Conservation (phyloP, 2,329 filamentous ascomycete genomes). For the Fusarium mexicanum region DNA sequence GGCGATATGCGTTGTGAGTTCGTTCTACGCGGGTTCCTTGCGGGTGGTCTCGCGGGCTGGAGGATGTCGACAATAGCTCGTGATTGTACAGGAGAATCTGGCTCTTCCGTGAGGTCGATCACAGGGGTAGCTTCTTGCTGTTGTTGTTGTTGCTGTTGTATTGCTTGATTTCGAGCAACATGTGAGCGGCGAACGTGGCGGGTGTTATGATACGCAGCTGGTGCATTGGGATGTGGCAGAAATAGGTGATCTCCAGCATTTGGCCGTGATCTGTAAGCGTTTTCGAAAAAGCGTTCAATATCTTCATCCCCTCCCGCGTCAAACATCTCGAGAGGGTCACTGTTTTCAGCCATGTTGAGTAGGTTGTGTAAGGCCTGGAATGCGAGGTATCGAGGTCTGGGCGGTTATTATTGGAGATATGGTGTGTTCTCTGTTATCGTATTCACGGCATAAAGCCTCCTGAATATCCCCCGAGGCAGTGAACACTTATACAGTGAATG, state of each 20-base stretch:
- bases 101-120: slow-evolving; percentile 62
- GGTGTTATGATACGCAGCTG: slow-evolving; percentile 12
- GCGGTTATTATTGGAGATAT: background rate
- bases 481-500: slow-evolving; percentile 4
- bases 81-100: slow-evolving; percentile 56
- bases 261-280: background rate
- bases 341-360: slow-evolving; percentile 27
- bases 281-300: slow-evolving; percentile 23
- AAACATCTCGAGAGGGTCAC: slow-evolving; percentile 34
- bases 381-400: background rate
- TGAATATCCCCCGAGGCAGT: background rate
- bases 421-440: background rate
- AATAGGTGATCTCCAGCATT: slow-evolving; percentile 13
- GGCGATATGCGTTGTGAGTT: slow-evolving; percentile 53
- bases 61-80: slow-evolving; percentile 43
- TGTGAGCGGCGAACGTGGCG: slow-evolving; percentile 8
- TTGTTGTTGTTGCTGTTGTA: slow-evolving; percentile 14
- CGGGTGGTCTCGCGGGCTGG: slow-evolving; percentile 28
- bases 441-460: slow-evolving; percentile 15
- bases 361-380: background rate
- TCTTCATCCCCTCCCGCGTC: slow-evolving; percentile 35
- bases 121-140: slow-evolving; percentile 44
- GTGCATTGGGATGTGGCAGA: slow-evolving; percentile 28
- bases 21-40: slow-evolving; percentile 54
- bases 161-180: background rate